Conservation (phyloP, 164 flowering plant genomes). For the Cinnamomum chago region DNA sequence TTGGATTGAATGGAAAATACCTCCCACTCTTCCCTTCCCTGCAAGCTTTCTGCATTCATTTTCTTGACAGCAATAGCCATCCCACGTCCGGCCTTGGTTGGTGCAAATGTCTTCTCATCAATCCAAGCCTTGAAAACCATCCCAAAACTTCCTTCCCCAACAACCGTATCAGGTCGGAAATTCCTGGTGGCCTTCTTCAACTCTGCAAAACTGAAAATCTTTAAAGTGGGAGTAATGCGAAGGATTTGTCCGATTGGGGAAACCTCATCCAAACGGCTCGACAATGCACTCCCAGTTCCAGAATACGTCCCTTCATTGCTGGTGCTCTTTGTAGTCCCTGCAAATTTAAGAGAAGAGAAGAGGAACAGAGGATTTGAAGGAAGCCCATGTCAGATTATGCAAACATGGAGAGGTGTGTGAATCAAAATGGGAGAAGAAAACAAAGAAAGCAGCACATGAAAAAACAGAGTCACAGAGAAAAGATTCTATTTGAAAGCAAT, state of each 20-base stretch:
- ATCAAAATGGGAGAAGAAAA: background rate
- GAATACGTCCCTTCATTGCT: background rate
- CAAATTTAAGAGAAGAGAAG: no score
- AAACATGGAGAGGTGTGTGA: background rate
- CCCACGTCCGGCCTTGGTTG: no score
- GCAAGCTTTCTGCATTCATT: no score
- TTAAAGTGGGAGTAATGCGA: constrained; percentile 39
- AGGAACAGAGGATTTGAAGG: background rate
- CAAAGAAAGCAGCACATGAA: background rate
- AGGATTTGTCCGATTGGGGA: constrained; percentile 38
- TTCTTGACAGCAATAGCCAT: no score
- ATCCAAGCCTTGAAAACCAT: no score
- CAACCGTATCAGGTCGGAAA: rapidly evolving
- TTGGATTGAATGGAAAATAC: no score
- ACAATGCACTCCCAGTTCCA: background rate
- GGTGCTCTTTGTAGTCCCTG: background rate
- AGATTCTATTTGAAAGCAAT: background rate
- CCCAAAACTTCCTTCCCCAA: no score
- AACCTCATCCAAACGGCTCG: constrained; percentile 18
- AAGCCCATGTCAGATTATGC: background rate
- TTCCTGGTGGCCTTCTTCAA: constrained; percentile 33
- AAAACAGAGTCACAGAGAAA: background rate
- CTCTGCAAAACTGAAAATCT: constrained; percentile 48
- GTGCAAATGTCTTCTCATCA: no score
- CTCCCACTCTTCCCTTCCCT: no score